These are phyloP conservation scores for Lasiodiplodia gonubiensis DNA, from an alignment of 2,329 filamentous ascomycete genomes.

Conservation along the genomic window DNA sequence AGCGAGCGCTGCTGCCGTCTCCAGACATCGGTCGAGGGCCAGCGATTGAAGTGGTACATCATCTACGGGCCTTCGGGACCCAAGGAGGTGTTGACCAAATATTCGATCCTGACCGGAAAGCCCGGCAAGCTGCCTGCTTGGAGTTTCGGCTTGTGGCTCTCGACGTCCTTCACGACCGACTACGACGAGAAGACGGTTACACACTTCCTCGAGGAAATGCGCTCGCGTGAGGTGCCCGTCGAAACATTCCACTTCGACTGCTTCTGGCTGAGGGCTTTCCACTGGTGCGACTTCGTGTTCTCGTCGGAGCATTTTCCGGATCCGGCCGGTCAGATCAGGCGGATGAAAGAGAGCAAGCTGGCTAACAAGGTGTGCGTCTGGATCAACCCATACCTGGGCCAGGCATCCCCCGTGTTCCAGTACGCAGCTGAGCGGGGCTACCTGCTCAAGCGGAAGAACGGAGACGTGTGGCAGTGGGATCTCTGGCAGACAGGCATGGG, in stretches of 20 bases:
- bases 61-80: slow-evolving; percentile 71
- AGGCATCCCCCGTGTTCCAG: slow-evolving; percentile 70
- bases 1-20: slow-evolving; percentile 74
- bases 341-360: slow-evolving; percentile 67
- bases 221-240: slow-evolving; percentile 66
- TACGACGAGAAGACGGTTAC: slow-evolving; percentile 74
- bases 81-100: slow-evolving; percentile 72
- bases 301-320: slow-evolving; percentile 72
- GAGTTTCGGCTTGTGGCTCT: slow-evolving; percentile 79
- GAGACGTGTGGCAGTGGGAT: slow-evolving; percentile 77
- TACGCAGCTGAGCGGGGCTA: slow-evolving; percentile 70
- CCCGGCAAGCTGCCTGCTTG: slow-evolving; percentile 70
- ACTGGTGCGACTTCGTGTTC: slow-evolving; percentile 78
- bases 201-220: slow-evolving; percentile 72
- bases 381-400: slow-evolving; percentile 77
- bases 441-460: slow-evolving; percentile 70
- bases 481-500: slow-evolving; percentile 80
- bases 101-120: slow-evolving; percentile 70
- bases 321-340: slow-evolving; percentile 66
- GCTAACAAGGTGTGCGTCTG: slow-evolving; percentile 70
- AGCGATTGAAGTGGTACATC: slow-evolving; percentile 74
- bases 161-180: slow-evolving; percentile 75
- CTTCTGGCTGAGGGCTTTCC: slow-evolving; percentile 78
- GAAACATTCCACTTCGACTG: slow-evolving; percentile 79
- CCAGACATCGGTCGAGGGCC: slow-evolving; percentile 71